Base-by-base conservation (phyloP, 2,329 filamentous ascomycete species). In the Colletotrichum spinosum region DNA sequence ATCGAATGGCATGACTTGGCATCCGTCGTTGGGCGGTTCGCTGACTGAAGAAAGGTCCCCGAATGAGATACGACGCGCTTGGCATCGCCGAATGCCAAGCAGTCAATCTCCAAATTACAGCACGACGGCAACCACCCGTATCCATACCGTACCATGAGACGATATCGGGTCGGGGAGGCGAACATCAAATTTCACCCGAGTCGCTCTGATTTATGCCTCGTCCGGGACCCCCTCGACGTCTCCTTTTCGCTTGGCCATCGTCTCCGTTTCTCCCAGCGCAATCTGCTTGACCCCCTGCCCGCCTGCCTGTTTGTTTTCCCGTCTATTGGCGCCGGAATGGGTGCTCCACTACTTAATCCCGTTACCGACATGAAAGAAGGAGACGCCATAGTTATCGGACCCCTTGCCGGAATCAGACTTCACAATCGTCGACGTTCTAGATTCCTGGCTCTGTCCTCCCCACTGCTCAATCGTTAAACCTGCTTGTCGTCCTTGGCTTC, bases 331-430 rank as follows among this genome's bases (percentile, higher is more conserved):
- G 34, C 52, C 53, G 53, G 58, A 63, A 63, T 66, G 48, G 63
- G 52, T 42, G 57, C 42, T 39, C 63, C 63, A 66, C 53, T 66
- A 66, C 34, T 50, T 39, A 63, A 46, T 63, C 44, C 59, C 58
- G 35, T 54, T 66, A 57, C 58, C 59, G 59, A 66, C 53, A 63
- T 66, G 52, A 57, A 44, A 63, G 62, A 60, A 53, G 48, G 33
- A 8, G 34, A n/a, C 55, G 38, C 46, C 41, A 38, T 25, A n/a
- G n/a, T n/a, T n/a, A 50, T 63, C 53, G 53, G 58, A 34, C 45
- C 38, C 58, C 52, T 65, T 62, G 42, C 58, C 58, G 25, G 58
- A 65, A 65, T 65, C 48, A 42, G 62, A 65, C 46, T 38, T 60
- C 56, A 46, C 17, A 17, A 15, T 44, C 46, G 25, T 50, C 38